Base-by-base conservation (phyloP, 163 green algal genomes). In the Smithsoniella earleae region DNA sequence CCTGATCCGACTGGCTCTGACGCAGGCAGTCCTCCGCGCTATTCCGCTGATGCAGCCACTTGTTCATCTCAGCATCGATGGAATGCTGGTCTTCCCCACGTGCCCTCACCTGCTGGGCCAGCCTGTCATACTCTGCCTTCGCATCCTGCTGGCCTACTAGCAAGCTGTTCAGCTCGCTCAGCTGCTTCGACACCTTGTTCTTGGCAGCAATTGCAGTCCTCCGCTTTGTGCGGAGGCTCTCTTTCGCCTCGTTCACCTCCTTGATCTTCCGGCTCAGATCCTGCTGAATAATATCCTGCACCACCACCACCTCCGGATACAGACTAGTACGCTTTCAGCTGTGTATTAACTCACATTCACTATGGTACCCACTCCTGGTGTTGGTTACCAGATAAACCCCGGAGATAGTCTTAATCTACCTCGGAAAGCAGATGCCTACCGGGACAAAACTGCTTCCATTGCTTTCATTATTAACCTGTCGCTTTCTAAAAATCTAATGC, bases 31-130 rank as follows among this genome's bases (percentile, higher is more conserved):
- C 40, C 40, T 49, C 40, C 13, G 40, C 13, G 40, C 40, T 10
- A 10, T 49, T 49, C 40, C 40, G 40, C 13, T 49, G 40, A 10
- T 49, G 10, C 40, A n/a, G 58, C 58, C 58, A 69, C 25, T 69
- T 4, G 6, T 33, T 6, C 18, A 69, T 30, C 58, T 69, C 22
- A 30, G 40, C 43, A 25, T 30, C 58, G 34, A 69, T 34, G 18
- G 3, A n/a, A 16, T 69, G 30, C 31, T 69, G 31, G 13, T 34
- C 58, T 45, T 69, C 58, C 6, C 58, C 58, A 38, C 58, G 58
- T 43, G 58, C 58, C 25, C 34, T 30, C 58, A 69, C 10, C 58
- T 45, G 31, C 31, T 37, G 25, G 6, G 5, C 34, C 25, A 13
- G n/a, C 25, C 25, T 34, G n/a, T 43, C 0, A 8, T 69, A 45